Evolutionary conservation across 371 early-diverging fungal genomes (phyloP).

Genomic region (Rhizopus sp.): DNA sequence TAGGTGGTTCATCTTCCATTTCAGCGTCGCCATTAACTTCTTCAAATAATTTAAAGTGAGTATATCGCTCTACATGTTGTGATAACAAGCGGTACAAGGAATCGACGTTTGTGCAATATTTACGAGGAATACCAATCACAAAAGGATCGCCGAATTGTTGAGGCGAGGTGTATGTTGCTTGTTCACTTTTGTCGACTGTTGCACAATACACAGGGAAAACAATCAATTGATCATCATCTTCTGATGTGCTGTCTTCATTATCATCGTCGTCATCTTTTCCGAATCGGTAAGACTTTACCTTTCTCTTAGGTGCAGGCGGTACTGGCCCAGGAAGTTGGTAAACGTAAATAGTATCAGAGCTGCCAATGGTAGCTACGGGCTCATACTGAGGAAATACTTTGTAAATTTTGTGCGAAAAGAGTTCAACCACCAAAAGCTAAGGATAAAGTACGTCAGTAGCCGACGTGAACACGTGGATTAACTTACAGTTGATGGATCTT

Average conservation of each 20-base stretch:
- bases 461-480: too few relatives aligned
- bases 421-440: constrained; percentile 64
- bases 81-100: constrained; percentile 32
- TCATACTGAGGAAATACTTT: constrained; percentile 66
- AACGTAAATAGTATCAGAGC: constrained; percentile 65
- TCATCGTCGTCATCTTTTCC: constrained; percentile 7
- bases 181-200: constrained; percentile 16
- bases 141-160: constrained; percentile 46
- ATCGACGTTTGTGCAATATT: constrained; percentile 31
- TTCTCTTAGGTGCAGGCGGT: constrained; percentile 25
- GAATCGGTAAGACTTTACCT: constrained; percentile 6
- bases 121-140: constrained; percentile 33
- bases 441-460: constrained; percentile 1
- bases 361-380: constrained; percentile 57
- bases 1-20: constrained; percentile 5
- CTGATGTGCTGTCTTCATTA: constrained; percentile 10
- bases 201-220: constrained; percentile 51
- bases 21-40: constrained; percentile 22
- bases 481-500: constrained; percentile 43
- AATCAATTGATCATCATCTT: constrained; percentile 27
- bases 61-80: constrained; percentile 40
- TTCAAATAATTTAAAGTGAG: constrained; percentile 45
- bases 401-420: constrained; percentile 63
- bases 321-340: constrained; percentile 61
- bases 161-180: constrained; percentile 1